These are phyloP conservation scores for Pleurotus ostreatus DNA, from an alignment of 768 basidiomycete genomes.

Conservation along the genomic window DNA sequence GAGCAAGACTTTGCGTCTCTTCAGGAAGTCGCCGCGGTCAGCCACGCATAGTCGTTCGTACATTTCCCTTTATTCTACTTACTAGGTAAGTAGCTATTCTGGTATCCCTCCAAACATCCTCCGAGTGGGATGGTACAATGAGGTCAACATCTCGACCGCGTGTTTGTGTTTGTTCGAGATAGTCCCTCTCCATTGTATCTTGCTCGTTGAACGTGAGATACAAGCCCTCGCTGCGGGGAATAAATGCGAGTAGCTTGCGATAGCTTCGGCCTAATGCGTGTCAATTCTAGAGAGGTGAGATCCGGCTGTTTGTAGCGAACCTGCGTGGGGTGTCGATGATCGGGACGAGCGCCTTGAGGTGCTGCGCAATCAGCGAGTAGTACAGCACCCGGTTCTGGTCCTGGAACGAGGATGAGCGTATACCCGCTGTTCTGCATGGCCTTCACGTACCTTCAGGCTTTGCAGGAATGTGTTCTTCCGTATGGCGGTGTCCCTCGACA, in stretches of 20 bases:
- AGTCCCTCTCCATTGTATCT: constrained; percentile 73
- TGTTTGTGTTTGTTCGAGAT: constrained; percentile 49
- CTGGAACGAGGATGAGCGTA: background rate
- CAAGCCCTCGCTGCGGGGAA: constrained; percentile 74
- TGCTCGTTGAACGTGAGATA: constrained; percentile 60
- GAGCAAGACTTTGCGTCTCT: too few relatives aligned
- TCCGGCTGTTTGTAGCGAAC: constrained; percentile 26
- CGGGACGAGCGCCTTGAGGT: constrained; percentile 61
- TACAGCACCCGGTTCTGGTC: constrained; percentile 83
- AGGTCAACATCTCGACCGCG: constrained; percentile 62
- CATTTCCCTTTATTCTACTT: too few relatives aligned
- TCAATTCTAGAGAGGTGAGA: background rate
- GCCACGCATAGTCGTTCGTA: too few relatives aligned
- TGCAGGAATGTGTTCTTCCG: constrained; percentile 75
- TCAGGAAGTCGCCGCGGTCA: background rate
- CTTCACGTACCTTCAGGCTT: constrained; percentile 42
- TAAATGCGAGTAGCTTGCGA: constrained; percentile 78
- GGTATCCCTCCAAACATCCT: too few relatives aligned
- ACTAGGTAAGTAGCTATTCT: too few relatives aligned
- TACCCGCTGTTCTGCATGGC: background rate
- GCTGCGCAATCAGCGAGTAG: constrained; percentile 56
- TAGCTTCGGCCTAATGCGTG: constrained; percentile 63
- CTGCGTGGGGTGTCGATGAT: constrained; percentile 86
- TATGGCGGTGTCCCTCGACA: constrained; percentile 27
- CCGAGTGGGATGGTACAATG: constrained; percentile 39